Evolutionary conservation across 2,329 filamentous ascomycete species (phyloP), one percentile per base, ranked within the genome.

Genomic region (Penicillium brasilianum): DNA sequence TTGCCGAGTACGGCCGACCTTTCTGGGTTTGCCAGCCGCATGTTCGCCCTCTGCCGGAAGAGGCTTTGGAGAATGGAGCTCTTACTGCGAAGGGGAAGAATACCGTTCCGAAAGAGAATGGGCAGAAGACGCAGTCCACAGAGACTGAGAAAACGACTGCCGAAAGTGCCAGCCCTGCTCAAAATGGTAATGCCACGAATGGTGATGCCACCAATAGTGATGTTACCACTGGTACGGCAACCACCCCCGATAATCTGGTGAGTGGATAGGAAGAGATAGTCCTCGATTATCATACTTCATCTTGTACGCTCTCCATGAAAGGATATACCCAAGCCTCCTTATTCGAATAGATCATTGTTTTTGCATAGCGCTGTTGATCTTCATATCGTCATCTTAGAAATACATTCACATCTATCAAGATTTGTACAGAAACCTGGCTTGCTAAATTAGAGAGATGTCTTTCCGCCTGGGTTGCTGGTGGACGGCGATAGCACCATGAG

Each of bases 11-110:
- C 72, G 89, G 88, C 74, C 81, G 92, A 65, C 93, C 93, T 1
- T 97, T 89, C 86, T 97, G 92, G 92, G 84, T 97, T 4, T 92
- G 88, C 55, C 93, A 98, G 79, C 90, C 94, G 4, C 91, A 96
- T 70, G 85, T 97, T 7, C 82, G 93, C 58, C 93, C 93, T 43
- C 76, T 97, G 71, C 95, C 95, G 0, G 90, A 90, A 68, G 94
- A 98, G 79, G 95, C 95, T 2, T 71, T 95, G 66, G 88, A 89
- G 64, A 93, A 92, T 74, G 93, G 93, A 0, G 89, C 90, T 2
- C 83, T 96, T 75, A 85, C 83, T 59, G 74, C 89, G 63, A 91
- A 88, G 70, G 93, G 92, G 80, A 93, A 93, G 10, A 60, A 46
- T 36, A 64, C 55, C 37, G 28, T 37, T 9, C 10, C 37, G 1